Percentiles rank a stretch among this genome's conserved stretches.
These are phyloP conservation scores for Wickerhamomyces ciferrii DNA, from an alignment of 805 yeast species.

Conservation along the genomic window DNA sequence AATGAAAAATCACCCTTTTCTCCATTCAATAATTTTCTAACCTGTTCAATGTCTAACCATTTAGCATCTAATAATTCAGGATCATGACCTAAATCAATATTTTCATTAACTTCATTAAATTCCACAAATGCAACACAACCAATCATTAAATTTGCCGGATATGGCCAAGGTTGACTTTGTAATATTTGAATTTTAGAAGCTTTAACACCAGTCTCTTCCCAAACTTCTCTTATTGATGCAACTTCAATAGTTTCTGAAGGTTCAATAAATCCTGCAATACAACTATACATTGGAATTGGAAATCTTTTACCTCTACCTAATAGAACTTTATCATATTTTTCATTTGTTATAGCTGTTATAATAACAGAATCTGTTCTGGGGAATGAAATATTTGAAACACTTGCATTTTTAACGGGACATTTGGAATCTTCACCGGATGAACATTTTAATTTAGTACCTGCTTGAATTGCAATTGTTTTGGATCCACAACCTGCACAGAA, in stretches of 20 bases:
- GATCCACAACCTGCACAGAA: constrained; percentile 90
- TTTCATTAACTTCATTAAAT: constrained; percentile 58
- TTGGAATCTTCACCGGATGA: constrained; percentile 15
- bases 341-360: constrained; percentile 71
- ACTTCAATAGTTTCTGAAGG: constrained; percentile 90
- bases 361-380: constrained; percentile 92
- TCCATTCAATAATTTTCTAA: constrained; percentile 33
- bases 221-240: constrained; percentile 82
- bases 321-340: constrained; percentile 54
- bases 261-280: constrained; percentile 95
- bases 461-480: constrained; percentile 51
- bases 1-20: constrained; percentile 16
- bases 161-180: constrained; percentile 96
- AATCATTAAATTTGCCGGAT: constrained; percentile 88
- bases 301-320: constrained; percentile 68
- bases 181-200: constrained; percentile 53
- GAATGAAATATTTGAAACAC: constrained; percentile 74
- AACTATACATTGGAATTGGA: constrained; percentile 61
- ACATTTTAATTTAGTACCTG: constrained; percentile 61
- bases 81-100: constrained; percentile 72
- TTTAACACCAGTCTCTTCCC: constrained; percentile 92
- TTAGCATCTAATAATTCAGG: constrained; percentile 80
- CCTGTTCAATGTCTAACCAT: constrained; percentile 66
- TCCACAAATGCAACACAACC: constrained; percentile 86
- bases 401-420: constrained; percentile 33